These are phyloP conservation scores for Ceriops decandra DNA, from an alignment of 345 rosid genomes.

Conservation along the genomic window DNA sequence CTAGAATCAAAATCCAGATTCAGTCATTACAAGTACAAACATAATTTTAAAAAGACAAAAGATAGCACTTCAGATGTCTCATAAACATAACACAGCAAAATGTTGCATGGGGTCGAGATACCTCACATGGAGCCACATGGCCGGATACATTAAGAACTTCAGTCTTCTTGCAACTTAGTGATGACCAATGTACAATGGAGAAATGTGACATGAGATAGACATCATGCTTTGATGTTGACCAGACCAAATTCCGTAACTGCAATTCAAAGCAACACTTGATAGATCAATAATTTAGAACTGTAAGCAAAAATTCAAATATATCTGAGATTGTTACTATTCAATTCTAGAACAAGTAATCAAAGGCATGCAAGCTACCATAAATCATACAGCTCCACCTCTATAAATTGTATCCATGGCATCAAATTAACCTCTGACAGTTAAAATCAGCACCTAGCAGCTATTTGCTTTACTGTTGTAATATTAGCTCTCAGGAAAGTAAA, in stretches of 20 bases:
- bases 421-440: background rate
- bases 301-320: background rate
- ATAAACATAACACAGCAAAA: background rate
- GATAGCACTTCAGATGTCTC: background rate
- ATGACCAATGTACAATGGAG: slow-evolving; percentile 56
- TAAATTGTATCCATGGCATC: background rate
- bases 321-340: background rate
- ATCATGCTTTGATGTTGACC: slow-evolving; percentile 60
- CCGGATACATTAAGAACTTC: slow-evolving; percentile 59
- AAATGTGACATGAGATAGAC: slow-evolving; percentile 56
- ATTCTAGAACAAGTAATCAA: background rate
- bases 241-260: slow-evolving; percentile 58
- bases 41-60: background rate
- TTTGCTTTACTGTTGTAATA: background rate
- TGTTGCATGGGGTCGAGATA: slow-evolving; percentile 9
- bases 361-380: background rate
- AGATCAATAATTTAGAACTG: background rate
- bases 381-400: background rate
- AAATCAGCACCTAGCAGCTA: background rate
- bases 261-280: slow-evolving; percentile 6
- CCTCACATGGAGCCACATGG: slow-evolving; percentile 53
- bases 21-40: background rate
- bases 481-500: background rate
- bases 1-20: background rate
- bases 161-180: slow-evolving; percentile 42